A percentile compares a stretch with the other conserved stretches of the same genome.
Conservation (phyloP, 2,329 filamentous ascomycete genomes). For the Pyrenochaeta sp. region DNA sequence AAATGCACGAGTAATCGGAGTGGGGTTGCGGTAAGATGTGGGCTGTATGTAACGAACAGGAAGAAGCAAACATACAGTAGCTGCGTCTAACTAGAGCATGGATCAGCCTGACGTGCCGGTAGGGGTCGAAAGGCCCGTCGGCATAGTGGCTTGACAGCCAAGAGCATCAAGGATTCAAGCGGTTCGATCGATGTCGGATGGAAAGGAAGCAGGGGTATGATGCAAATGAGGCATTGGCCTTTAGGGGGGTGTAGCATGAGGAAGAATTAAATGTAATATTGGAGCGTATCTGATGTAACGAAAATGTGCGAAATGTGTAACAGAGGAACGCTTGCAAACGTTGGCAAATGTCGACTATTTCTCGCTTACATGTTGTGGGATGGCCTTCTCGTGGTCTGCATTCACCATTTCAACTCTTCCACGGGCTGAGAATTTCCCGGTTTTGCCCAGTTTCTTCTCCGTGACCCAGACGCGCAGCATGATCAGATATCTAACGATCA, state of each 20-base stretch:
- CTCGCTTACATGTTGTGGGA: conserved; percentile 22
- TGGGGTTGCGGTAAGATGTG: conserved; percentile 5
- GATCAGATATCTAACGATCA: conserved; percentile 52
- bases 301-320: conserved; percentile 5
- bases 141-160: conserved; percentile 13
- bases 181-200: conserved; percentile 5
- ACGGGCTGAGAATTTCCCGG: conserved; percentile 44
- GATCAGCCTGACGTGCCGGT: conserved; percentile 12
- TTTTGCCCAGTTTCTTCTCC: conserved; percentile 53
- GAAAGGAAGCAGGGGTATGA: conserved; percentile 9
- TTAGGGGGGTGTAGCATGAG: conserved; percentile 1
- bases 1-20: conserved; percentile 1
- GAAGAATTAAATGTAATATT: conserved; percentile 7
- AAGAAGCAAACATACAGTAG: conserved; percentile 22
- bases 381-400: conserved; percentile 25
- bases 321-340: background rate
- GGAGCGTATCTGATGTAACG: conserved; percentile 7
- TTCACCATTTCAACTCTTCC: conserved; percentile 9
- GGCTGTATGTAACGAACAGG: conserved; percentile 8
- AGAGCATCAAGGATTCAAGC: conserved; percentile 11
- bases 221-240: conserved; percentile 4
- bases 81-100: conserved; percentile 8
- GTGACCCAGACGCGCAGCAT: conserved; percentile 50
- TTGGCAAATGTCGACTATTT: conserved; percentile 17
- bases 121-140: conserved; percentile 7